These are phyloP conservation scores for Cavenderia fasciculata DNA, from an alignment of 78 protist species.

Conservation along the genomic window DNA sequence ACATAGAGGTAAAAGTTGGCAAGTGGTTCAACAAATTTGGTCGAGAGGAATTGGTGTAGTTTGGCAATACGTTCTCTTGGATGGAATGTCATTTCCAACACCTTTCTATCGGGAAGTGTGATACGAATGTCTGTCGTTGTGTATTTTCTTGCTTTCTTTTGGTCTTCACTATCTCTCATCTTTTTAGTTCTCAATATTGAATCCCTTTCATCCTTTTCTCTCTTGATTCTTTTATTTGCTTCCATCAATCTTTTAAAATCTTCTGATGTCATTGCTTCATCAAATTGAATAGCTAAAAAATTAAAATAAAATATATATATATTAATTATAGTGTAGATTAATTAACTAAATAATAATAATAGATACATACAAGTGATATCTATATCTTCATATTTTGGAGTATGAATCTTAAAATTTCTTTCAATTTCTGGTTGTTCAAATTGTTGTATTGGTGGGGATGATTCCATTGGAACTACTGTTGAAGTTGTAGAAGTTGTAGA, in stretches of 20 bases:
- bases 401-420: conserved; percentile 27
- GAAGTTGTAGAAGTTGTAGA: conserved; percentile 6
- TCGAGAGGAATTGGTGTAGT: neutral
- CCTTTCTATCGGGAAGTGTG: conserved; percentile 32
- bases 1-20: conserved; percentile 30
- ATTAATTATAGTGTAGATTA: neutral
- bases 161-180: conserved; percentile 45
- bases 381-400: conserved; percentile 24
- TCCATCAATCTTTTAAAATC: conserved; percentile 57
- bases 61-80: conserved; percentile 21
- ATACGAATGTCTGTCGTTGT: conserved; percentile 7
- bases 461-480: too few species aligned
- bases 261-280: conserved; percentile 46
- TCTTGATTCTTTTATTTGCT: conserved; percentile 44
- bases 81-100: conserved; percentile 56
- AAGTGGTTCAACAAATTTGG: conserved; percentile 15
- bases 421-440: neutral
- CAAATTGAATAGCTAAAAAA: conserved; percentile 13
- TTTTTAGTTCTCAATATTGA: conserved; percentile 55
- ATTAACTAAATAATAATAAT: neutral
- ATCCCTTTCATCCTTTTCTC: conserved; percentile 27
- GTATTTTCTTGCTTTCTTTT: conserved; percentile 29
- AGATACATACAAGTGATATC: conserved; percentile 14
- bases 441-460: too few species aligned
- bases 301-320: neutral